Evolutionary conservation across 1,284 basidiomycete species (phyloP), one percentile per base, ranked within the genome.

Genomic region (Grifola frondosa): DNA sequence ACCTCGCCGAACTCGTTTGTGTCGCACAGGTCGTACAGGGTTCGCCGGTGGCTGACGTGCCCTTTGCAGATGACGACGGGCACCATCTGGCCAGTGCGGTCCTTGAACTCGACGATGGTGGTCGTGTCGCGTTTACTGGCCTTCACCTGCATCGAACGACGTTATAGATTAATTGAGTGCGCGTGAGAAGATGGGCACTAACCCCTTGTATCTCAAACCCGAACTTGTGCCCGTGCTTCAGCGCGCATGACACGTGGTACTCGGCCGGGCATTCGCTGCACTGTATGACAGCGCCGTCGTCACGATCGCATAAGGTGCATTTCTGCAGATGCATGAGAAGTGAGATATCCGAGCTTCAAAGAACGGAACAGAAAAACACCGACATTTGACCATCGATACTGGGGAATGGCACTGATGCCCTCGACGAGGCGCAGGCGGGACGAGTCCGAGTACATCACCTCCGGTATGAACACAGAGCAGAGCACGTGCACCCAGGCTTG

Each of bases 401-500:
- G 68, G 17, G 84, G 73, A 34, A 96, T 77, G 1, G 78, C 78
- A 57, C 84, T 90, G 38, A 95, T 77, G n/a, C 91, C 92, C 66
- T 98, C 96, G 11, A 92, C 88, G 11, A 84, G 67, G 37, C 85
- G 82, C 40, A 96, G 70, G 33, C 77, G 76, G 10, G 69, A 58
- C 0, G 88, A 76, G 62, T 94, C 85, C 17, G 88, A 86, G 64
- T 87, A 96, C 15, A 73, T 74, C 6, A 95, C 70, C 58, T 97
- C 94, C 4, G 88, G 86, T 23, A 85, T 81, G 68, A 93, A 98
- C 1, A 90, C 80, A 1, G 94, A 81, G 67, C 96, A 98, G 1
- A 97, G 65, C 16, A 94, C 73, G 62, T 99, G 96, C 1, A 84
- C 84, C 91, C 93, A 97, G 49, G 91, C 89, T 64, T 89, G 87